Evolutionary conservation across 176 grass and related monocot genomes (phyloP).

Genomic region (Canna indica): DNA sequence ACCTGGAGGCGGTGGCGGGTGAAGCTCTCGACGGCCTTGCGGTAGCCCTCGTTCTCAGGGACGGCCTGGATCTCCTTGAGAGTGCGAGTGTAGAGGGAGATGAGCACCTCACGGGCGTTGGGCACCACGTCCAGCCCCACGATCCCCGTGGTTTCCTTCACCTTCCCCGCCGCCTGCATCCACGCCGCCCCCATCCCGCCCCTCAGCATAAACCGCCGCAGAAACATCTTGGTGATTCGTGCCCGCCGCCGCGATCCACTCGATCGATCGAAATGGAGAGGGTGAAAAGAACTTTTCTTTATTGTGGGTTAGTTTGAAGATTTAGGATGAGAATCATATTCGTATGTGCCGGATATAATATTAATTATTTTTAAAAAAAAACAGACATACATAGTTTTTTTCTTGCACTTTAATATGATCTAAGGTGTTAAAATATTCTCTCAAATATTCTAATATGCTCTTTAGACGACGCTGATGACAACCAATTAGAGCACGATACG

Average conservation of each 20-base stretch:
- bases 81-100: not conserved
- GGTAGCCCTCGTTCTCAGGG: slow-evolving; percentile 60
- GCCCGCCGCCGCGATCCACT: not conserved
- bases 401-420: too few relatives aligned
- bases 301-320: too few relatives aligned
- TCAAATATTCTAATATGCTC: too few relatives aligned
- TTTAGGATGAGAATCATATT: too few relatives aligned
- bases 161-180: slow-evolving; percentile 37
- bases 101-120: slow-evolving; percentile 1
- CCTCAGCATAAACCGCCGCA: slow-evolving; percentile 56
- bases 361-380: too few relatives aligned
- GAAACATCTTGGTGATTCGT: slow-evolving; percentile 38
- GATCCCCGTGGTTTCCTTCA: slow-evolving; percentile 84
- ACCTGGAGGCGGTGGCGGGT: slow-evolving; percentile 27
- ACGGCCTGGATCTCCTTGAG: slow-evolving; percentile 4
- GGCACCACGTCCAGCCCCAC: slow-evolving; percentile 73
- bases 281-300: not conserved
- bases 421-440: too few relatives aligned
- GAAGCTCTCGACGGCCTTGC: slow-evolving; percentile 44
- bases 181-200: slow-evolving; percentile 32
- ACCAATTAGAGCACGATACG: too few relatives aligned
- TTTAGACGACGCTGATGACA: too few relatives aligned
- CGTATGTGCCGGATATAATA: too few relatives aligned
- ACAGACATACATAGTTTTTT: too few relatives aligned
- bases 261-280: not conserved